These are phyloP conservation scores for Pelargonium nanum DNA, from an alignment of 345 rosid species.

Conservation along the genomic window DNA sequence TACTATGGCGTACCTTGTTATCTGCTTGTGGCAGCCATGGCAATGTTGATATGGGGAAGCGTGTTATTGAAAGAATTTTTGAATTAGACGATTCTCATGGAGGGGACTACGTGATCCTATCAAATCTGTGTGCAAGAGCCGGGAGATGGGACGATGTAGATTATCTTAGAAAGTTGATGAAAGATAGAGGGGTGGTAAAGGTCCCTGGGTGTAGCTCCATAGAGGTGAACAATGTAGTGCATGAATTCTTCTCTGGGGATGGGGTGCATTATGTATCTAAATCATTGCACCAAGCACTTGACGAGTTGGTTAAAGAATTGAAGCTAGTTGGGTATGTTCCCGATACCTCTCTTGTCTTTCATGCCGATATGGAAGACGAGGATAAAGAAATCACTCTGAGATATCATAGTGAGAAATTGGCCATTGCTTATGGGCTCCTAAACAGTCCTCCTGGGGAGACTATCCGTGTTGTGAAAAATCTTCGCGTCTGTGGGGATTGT, in stretches of 20 bases:
- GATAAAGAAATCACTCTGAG: constrained; percentile 57
- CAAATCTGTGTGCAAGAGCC: constrained; percentile 62
- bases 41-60: constrained; percentile 39
- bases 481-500: constrained; percentile 78
- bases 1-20: constrained; percentile 70
- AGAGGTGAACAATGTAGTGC: constrained; percentile 63
- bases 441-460: constrained; percentile 62
- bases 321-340: constrained; percentile 74
- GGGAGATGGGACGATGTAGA: constrained; percentile 69
- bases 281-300: constrained; percentile 42
- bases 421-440: constrained; percentile 65
- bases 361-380: constrained; percentile 47
- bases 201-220: constrained; percentile 79
- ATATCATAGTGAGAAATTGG: constrained; percentile 85
- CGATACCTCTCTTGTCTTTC: constrained; percentile 54
- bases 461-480: constrained; percentile 72
- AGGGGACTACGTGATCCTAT: constrained; percentile 71
- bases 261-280: constrained; percentile 40
- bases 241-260: constrained; percentile 75
- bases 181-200: constrained; percentile 45
- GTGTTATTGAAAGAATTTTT: constrained; percentile 44
- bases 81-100: constrained; percentile 63
- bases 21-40: constrained; percentile 67
- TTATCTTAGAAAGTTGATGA: constrained; percentile 47
- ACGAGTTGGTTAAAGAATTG: constrained; percentile 53